Percentiles rank a stretch among this genome's conserved stretches.
These are phyloP conservation scores for Eutypa lata DNA, from an alignment of 2,329 filamentous ascomycete genomes.

Conservation along the genomic window DNA sequence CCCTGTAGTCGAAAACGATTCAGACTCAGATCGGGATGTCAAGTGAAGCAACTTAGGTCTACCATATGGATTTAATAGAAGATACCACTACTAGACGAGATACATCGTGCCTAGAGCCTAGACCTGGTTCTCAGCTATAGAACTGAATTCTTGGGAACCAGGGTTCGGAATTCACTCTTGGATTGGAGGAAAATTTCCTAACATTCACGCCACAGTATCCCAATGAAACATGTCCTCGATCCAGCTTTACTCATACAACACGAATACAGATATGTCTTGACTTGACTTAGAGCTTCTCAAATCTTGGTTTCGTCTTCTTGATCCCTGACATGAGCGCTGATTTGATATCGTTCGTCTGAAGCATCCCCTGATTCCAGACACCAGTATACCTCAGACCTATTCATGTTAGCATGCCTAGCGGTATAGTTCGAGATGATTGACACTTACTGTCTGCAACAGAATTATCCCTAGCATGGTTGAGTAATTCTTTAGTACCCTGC, in stretches of 20 bases:
- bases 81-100: not conserved
- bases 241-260: not conserved
- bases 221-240: too few species aligned
- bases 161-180: too few species aligned
- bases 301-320: constrained; percentile 74
- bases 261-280: not conserved
- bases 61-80: not conserved
- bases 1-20: constrained; percentile 46
- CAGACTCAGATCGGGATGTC: constrained; percentile 44
- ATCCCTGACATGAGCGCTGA: constrained; percentile 72
- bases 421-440: not conserved
- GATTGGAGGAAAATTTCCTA: too few species aligned
- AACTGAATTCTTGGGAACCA: too few species aligned
- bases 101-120: not conserved
- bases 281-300: constrained; percentile 69
- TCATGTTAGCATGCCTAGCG: constrained; percentile 14
- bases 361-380: constrained; percentile 80
- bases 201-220: too few species aligned
- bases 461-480: constrained; percentile 63
- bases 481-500: constrained; percentile 28
- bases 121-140: too few species aligned
- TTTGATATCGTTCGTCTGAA: constrained; percentile 78
- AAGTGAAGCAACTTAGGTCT: constrained; percentile 15
- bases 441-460: constrained; percentile 69
- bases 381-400: constrained; percentile 74